Evolutionary conservation across 73 alveolate species (phyloP).

Genomic region (Durusdinium trenchii): DNA sequence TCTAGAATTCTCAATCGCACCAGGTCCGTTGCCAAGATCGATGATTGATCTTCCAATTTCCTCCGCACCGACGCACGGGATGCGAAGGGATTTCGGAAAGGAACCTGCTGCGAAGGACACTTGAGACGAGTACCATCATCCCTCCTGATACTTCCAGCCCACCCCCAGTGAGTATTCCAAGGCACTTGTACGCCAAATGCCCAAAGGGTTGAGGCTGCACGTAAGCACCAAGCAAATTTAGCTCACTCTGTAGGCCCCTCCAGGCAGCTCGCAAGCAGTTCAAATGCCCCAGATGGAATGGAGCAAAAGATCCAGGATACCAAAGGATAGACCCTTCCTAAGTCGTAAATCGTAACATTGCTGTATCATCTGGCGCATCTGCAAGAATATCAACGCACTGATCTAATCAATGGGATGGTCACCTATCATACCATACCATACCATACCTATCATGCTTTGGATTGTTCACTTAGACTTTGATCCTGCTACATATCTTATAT

Average conservation of each 20-base stretch:
- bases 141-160: neutral
- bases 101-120: neutral
- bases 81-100: too few species aligned
- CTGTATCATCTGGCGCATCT: too few species aligned
- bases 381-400: too few species aligned
- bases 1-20: conserved; percentile 65
- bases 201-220: conserved; percentile 41
- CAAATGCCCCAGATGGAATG: conserved; percentile 81
- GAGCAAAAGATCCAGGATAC: conserved; percentile 87
- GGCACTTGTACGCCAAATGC: conserved; percentile 56
- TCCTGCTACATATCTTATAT: too few species aligned
- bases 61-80: too few species aligned
- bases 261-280: conserved; percentile 34
- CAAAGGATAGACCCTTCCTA: conserved; percentile 53
- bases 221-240: conserved; percentile 46
- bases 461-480: too few species aligned
- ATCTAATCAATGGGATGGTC: too few species aligned
- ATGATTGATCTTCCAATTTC: conserved; percentile 48
- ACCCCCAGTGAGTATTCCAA: neutral
- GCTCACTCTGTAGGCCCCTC: neutral
- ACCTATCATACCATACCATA: too few species aligned
- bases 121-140: neutral
- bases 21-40: conserved; percentile 29
- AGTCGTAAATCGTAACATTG: too few species aligned
- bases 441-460: too few species aligned